phyloP scores from a whole-genome alignment of 305 asterid species.

The Fraxinus angustifolia region DNA sequence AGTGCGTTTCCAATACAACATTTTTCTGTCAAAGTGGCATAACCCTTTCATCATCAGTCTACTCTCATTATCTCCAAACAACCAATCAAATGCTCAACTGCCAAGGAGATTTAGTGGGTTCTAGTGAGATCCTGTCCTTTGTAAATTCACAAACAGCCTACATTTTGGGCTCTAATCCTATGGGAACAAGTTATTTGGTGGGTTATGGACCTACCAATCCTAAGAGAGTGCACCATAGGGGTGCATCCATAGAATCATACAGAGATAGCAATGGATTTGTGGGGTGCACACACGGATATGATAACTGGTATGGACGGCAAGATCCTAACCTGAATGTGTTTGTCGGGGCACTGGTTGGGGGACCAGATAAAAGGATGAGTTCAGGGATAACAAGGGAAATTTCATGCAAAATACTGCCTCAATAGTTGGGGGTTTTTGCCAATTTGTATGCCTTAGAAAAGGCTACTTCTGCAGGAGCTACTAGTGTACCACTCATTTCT shows the following conservation, averaged over 20 bases:
- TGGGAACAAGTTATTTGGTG: constrained; percentile 68
- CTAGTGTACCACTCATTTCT: constrained; percentile 22
- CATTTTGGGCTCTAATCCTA: constrained; percentile 71
- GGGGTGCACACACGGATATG: constrained; percentile 91
- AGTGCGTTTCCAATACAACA: constrained; percentile 59
- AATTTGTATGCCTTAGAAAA: constrained; percentile 30
- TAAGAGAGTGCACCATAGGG: constrained; percentile 67
- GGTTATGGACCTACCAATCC: constrained; percentile 65
- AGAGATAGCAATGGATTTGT: constrained; percentile 50
- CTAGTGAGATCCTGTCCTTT: constrained; percentile 45
- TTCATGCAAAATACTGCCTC: constrained; percentile 80
- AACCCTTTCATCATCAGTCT: background rate
- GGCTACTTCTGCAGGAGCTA: background rate
- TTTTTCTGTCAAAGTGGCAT: too few relatives aligned
- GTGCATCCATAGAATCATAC: constrained; percentile 60
- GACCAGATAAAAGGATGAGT: constrained; percentile 59
- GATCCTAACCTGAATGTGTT: constrained; percentile 61
- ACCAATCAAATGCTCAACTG: constrained; percentile 48
- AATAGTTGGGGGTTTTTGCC: constrained; percentile 70
- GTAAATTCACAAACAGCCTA: constrained; percentile 68
- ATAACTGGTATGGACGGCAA: constrained; percentile 50
- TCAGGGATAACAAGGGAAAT: constrained; percentile 56
- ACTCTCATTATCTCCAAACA: constrained; percentile 54
- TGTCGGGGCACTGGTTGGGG: constrained; percentile 77
- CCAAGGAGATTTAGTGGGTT: constrained; percentile 28